Base-by-base conservation (phyloP, 169 alveolate species). In the Theileria annulata region DNA sequence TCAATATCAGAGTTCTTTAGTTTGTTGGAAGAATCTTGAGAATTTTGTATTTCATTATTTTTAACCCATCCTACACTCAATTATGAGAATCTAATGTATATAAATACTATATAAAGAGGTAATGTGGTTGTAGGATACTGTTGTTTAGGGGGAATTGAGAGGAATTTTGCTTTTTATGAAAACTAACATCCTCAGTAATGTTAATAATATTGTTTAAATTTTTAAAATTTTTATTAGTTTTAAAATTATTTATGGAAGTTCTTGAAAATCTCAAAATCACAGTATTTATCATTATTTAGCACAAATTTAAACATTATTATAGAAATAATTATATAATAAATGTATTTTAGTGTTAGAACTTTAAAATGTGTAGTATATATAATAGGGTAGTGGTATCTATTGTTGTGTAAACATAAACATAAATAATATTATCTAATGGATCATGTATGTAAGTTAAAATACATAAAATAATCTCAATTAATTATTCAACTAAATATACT, bases 211-310 rank as follows among this genome's bases (percentile, higher is more conserved):
- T 62, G 19, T 62, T 15, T 15, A 62, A 30, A 30, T 62, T 37
- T 2, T 30, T 62, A n/a, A 30, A 15, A 31, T 21, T 62, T 15
- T 31, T 33, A 21, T 69, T n/a, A 15, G 13, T 17, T 31, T 30
- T 75, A 67, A 80, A 80, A 75, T 51, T 85, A 82, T 79, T 35
- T 82, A 33, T 74, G 86, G 75, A 82, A 17, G 85, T 58, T 25
- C 23, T 1, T 42, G 51, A 42, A 42, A 42, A 42, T 25, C 9
- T 63, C 19, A 71, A 17, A 23, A 28, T 25, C 0, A 30, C 25
- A 73, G 30, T 33, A 2, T 42, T 42, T 42, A 42, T 3, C 51
- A 42, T 42, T 42, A 42, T 42, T 42, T 42, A 42, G 0, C 51
- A 42, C 51, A 42, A 42, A 42, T 42, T 42, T 42, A 8, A 42